Percentiles rank a stretch among this genome's conserved stretches.
Conservation (phyloP, 192 early-diverging fungal species). For the Coemansia sp. region DNA sequence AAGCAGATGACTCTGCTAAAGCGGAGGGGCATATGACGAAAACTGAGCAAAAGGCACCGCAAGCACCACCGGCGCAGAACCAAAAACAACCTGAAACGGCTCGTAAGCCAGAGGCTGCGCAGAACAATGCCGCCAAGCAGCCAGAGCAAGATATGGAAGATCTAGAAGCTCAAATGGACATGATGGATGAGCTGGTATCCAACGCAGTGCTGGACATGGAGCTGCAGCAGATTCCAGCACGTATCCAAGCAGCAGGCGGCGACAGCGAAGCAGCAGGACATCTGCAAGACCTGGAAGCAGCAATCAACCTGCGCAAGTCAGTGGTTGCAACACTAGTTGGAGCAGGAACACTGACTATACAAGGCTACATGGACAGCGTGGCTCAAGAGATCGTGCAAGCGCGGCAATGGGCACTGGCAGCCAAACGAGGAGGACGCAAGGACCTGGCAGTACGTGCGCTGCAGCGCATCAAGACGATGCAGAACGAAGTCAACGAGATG, state of each 20-base stretch:
- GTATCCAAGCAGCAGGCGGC: conserved; percentile 5
- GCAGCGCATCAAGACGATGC: conserved; percentile 46
- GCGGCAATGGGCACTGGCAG: conserved; percentile 38
- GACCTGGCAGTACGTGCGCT: conserved; percentile 44
- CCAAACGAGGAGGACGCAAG: conserved; percentile 27
- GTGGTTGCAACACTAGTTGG: conserved; percentile 45
- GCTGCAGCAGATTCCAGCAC: conserved; percentile 34
- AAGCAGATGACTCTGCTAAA: no score
- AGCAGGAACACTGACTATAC: conserved; percentile 32
- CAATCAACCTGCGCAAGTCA: conserved; percentile 48
- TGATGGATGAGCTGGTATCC: conserved; percentile 28
- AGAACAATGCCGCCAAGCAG: no score
- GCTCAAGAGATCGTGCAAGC: conserved; percentile 19
- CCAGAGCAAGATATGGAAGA: conserved; percentile 14
- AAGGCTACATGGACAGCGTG: conserved; percentile 40
- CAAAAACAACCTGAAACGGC: no score
- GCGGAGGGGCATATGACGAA: no score
- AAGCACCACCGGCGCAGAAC: no score
- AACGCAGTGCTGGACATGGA: conserved; percentile 49
- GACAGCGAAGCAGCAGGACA: conserved; percentile 12
- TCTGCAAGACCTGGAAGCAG: conserved; percentile 29
- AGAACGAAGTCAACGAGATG: conserved; percentile 44
- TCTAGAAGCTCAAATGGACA: conserved; percentile 28
- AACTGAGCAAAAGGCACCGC: no score
- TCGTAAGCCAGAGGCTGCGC: no score